These are phyloP conservation scores for Primulina eburnea DNA, from an alignment of 257 asterid species.

Conservation along the genomic window DNA sequence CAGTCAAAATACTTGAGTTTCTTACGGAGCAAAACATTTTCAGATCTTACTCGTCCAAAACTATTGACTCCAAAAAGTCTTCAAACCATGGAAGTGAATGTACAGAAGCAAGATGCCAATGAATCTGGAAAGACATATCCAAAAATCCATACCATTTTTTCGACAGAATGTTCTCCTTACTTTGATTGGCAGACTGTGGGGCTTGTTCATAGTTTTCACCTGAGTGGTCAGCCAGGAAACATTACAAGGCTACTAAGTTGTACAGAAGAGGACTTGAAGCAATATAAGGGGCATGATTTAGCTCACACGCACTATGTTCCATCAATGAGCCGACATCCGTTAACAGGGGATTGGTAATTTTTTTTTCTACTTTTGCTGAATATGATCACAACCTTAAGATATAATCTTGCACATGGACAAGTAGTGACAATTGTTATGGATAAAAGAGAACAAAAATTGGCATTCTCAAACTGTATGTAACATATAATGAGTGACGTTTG, in stretches of 20 bases:
- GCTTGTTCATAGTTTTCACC: slow-evolving; percentile 81
- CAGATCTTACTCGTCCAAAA: slow-evolving; percentile 68
- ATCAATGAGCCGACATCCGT: slow-evolving; percentile 98
- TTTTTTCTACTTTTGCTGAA: slow-evolving; percentile 23
- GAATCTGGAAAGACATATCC: slow-evolving; percentile 60
- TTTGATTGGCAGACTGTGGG: slow-evolving; percentile 98
- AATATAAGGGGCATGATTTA: slow-evolving; percentile 80
- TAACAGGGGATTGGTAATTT: slow-evolving; percentile 87
- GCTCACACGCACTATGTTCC: slow-evolving; percentile 97
- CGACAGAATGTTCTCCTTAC: slow-evolving; percentile 87
- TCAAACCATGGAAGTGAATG: slow-evolving; percentile 52
- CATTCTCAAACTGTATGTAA: no score
- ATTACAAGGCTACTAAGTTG: slow-evolving; percentile 91
- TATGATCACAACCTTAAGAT: neutral
- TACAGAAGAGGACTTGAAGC: slow-evolving; percentile 82
- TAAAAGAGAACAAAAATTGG: no score
- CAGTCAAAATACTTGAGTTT: slow-evolving; percentile 89
- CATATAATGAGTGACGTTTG: no score
- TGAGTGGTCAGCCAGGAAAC: slow-evolving; percentile 92
- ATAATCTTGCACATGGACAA: no score
- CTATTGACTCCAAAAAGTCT: slow-evolving; percentile 52
- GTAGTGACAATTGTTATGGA: no score
- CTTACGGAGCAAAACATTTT: slow-evolving; percentile 73
- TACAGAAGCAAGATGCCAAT: slow-evolving; percentile 43
- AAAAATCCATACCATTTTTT: slow-evolving; percentile 85